Evolutionary conservation across 768 basidiomycete genomes (phyloP), one percentile per base, ranked within the genome.

Genomic region (Scleroderma citrinum): DNA sequence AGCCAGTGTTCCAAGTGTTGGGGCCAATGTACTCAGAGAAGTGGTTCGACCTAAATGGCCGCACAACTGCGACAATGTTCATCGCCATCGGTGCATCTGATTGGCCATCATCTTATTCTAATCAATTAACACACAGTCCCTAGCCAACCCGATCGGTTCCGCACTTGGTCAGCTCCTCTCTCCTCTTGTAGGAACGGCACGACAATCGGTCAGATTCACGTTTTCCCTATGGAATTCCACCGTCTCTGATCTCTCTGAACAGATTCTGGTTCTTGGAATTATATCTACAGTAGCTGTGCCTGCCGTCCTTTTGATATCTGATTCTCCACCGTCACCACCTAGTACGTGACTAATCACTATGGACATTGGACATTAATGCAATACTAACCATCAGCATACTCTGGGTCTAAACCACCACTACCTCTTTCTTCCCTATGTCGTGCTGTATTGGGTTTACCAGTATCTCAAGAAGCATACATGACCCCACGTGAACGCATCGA

Each of bases 121-220:
- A 31, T 16, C 40, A 45, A 19, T 13, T 43, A 5, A 52, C 17
- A 45, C 26, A 35, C 20, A 21, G 24, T 34, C 17, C 50, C 7
- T 44, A 85, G 85, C 84, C 3, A 88, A 87, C 65, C 87, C 87
- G 0, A 54, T 91, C 14, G 88, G 88, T 7, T 74, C 78, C 17
- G 89, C 86, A 5, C 50, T 92, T 0, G 87, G 82, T 0, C 87
- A 90, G 60, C 61, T 92, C 8, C 64, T 90, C 13, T 81, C 86
- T 45, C 87, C 89, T 1, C 64, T 84, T 14, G 67, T 80, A 1
- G 76, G 73, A 12, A 64, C 70, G 44, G 71, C 76, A 3, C 69
- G 79, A 29, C 67, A 76, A 58, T 87, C 86, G 30, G 87, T 88
- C 53, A 52, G 76, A 64, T 19, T n/a, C 24, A 19, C 26, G 26